Evolutionary conservation across 805 yeast species (phyloP).

Genomic region (Zygosaccharomyces rouxii): DNA sequence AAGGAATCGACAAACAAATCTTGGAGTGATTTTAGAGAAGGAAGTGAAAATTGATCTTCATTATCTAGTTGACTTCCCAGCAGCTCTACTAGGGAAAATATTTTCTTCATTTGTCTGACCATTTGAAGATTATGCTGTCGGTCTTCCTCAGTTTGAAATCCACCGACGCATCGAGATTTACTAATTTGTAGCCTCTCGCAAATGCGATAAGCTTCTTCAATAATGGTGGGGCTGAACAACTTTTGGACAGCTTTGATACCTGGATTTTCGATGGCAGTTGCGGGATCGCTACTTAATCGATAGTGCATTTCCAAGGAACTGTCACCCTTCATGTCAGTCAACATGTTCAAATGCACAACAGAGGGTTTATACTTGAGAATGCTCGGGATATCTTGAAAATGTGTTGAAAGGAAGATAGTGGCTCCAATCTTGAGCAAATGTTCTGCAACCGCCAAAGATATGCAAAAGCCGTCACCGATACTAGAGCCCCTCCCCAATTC

Average conservation of each 20-base stretch:
- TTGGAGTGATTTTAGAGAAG: conserved; percentile 25
- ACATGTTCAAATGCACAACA: conserved; percentile 40
- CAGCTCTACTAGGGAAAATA: conserved; percentile 28
- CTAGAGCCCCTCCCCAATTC: conserved; percentile 55
- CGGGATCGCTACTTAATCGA: conserved; percentile 21
- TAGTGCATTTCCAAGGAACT: conserved; percentile 33
- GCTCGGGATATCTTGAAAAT: conserved; percentile 41
- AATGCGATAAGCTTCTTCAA: conserved; percentile 31
- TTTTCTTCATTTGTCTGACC: conserved; percentile 23
- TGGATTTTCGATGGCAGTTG: conserved; percentile 29
- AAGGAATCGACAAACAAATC: conserved; percentile 22
- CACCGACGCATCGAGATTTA: background rate
- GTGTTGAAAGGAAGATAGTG: conserved; percentile 42
- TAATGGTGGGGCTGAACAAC: conserved; percentile 25
- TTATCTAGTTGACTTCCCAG: conserved; percentile 17
- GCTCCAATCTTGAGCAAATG: conserved; percentile 30
- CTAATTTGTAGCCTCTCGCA: conserved; percentile 13
- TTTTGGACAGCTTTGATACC: conserved; percentile 31
- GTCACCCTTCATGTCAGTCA: conserved; percentile 18
- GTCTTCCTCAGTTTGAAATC: conserved; percentile 10
- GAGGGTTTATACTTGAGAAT: conserved; percentile 34
- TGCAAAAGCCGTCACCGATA: conserved; percentile 48
- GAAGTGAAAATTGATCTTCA: conserved; percentile 13
- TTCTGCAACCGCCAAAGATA: conserved; percentile 44
- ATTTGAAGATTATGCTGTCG: background rate